Percentiles rank a stretch among this genome's conserved stretches.
phyloP scores from a whole-genome alignment of 208 protist genomes.

The Crithidia sp. region DNA sequence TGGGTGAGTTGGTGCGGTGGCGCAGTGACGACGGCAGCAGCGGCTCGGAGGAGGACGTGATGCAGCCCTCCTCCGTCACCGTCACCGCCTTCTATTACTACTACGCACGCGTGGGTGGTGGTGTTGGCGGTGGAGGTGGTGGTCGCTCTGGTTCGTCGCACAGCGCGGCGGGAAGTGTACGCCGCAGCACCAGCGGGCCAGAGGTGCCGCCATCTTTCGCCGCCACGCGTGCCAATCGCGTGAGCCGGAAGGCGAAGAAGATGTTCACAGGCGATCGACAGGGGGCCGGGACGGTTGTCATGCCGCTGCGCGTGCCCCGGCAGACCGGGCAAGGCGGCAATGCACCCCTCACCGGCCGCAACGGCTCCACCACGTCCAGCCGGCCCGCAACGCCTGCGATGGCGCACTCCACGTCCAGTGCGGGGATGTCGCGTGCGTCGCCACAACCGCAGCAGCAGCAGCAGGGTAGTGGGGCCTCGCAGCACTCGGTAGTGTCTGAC shows the following conservation, averaged over 20 bases:
- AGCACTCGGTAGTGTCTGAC: neutral
- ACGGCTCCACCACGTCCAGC: neutral
- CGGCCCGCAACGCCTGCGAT: neutral
- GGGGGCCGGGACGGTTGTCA: constrained; percentile 43
- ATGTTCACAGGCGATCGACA: constrained; percentile 49
- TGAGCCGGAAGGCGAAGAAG: constrained; percentile 47
- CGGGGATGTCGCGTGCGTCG: neutral
- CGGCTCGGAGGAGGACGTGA: neutral
- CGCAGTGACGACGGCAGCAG: constrained; percentile 21
- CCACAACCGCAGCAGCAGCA: neutral
- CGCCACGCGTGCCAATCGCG: constrained; percentile 35
- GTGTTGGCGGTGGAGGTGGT: neutral
- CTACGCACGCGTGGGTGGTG: neutral
- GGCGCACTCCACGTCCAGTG: neutral
- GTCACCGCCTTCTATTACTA: constrained; percentile 32
- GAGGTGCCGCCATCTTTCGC: constrained; percentile 38
- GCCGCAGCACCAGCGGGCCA: neutral
- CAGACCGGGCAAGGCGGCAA: neutral
- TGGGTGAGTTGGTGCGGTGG: constrained; percentile 73
- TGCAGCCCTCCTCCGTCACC: constrained; percentile 21
- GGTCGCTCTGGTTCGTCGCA: too few relatives aligned
- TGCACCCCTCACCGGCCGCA: too few relatives aligned
- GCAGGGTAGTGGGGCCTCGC: constrained; percentile 3
- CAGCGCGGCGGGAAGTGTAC: neutral
- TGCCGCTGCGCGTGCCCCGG: constrained; percentile 28